phyloP scores from a whole-genome alignment of 805 yeast species.

The Suhomyces vadensis region DNA sequence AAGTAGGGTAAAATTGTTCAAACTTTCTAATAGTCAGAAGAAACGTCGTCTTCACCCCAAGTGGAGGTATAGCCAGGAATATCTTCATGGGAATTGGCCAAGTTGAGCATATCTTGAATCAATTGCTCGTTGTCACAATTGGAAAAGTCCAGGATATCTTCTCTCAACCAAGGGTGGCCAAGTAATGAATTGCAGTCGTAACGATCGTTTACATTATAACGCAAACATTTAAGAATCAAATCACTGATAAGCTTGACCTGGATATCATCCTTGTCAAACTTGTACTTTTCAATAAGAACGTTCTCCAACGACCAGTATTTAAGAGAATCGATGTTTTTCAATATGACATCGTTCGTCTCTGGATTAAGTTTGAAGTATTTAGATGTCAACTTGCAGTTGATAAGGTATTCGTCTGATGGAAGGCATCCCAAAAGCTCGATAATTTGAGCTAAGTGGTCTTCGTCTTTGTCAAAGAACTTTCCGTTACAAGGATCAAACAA shows the following conservation, averaged over 20 bases:
- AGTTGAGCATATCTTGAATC: constrained; percentile 17
- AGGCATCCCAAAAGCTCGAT: constrained; percentile 52
- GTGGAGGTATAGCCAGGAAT: constrained; percentile 35
- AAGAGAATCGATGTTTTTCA: constrained; percentile 47
- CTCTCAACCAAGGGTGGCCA: constrained; percentile 52
- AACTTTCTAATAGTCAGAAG: not conserved
- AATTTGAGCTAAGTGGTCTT: constrained; percentile 64
- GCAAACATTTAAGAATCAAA: constrained; percentile 52
- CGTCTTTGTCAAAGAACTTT: constrained; percentile 49
- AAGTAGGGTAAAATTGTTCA: not conserved
- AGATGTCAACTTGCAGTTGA: constrained; percentile 38
- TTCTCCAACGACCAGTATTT: constrained; percentile 53
- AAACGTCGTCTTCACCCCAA: constrained; percentile 16
- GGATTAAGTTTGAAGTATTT: constrained; percentile 41
- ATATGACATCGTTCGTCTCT: constrained; percentile 25
- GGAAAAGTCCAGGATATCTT: constrained; percentile 11
- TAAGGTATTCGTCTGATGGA: constrained; percentile 40
- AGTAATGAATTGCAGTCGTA: constrained; percentile 56
- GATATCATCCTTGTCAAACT: constrained; percentile 35
- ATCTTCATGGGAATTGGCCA: constrained; percentile 27
- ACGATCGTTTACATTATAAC: constrained; percentile 48
- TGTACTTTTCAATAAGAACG: constrained; percentile 52
- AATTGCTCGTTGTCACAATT: constrained; percentile 9
- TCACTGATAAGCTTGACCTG: constrained; percentile 43
- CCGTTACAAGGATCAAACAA: constrained; percentile 62